A percentile compares a stretch with the other conserved stretches of the same genome.
phyloP scores from a whole-genome alignment of 208 protist species.

The Balamuthia mandrillaris region DNA sequence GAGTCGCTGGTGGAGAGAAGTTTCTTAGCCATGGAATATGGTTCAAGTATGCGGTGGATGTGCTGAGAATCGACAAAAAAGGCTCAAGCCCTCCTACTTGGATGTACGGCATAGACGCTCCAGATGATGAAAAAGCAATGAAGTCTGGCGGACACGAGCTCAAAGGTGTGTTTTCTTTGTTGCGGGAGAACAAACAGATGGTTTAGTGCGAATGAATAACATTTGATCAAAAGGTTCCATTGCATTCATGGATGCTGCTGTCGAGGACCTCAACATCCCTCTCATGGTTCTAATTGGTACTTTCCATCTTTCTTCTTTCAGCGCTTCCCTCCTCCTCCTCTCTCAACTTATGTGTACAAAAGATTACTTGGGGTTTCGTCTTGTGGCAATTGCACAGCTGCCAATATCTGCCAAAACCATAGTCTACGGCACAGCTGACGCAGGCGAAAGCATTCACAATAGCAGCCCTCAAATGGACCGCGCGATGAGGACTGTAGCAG shows the following conservation, averaged over 20 bases:
- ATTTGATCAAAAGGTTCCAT: too few relatives aligned
- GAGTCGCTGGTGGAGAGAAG: constrained; percentile 16
- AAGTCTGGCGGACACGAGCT: constrained; percentile 24
- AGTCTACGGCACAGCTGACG: constrained; percentile 9
- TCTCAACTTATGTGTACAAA: not conserved
- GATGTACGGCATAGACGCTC: not conserved
- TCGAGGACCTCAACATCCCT: not conserved
- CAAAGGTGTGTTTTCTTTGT: too few relatives aligned
- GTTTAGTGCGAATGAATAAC: too few relatives aligned
- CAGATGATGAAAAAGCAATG: constrained; percentile 19
- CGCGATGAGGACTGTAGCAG: not conserved
- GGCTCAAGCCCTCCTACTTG: too few relatives aligned
- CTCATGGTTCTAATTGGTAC: constrained; percentile 17
- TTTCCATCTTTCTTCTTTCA: not conserved
- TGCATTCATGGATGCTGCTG: not conserved
- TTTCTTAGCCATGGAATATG: constrained; percentile 47
- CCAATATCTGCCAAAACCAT: not conserved
- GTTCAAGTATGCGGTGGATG: constrained; percentile 58
- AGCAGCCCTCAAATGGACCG: not conserved
- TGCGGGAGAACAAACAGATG: too few relatives aligned
- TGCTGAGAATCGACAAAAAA: too few relatives aligned
- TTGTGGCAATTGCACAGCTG: not conserved
- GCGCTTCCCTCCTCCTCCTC: not conserved
- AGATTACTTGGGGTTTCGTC: constrained; percentile 15
- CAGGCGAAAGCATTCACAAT: not conserved